These are phyloP conservation scores for Talaromyces proteolyticus DNA, from an alignment of 495 filamentous ascomycete genomes.

Conservation along the genomic window DNA sequence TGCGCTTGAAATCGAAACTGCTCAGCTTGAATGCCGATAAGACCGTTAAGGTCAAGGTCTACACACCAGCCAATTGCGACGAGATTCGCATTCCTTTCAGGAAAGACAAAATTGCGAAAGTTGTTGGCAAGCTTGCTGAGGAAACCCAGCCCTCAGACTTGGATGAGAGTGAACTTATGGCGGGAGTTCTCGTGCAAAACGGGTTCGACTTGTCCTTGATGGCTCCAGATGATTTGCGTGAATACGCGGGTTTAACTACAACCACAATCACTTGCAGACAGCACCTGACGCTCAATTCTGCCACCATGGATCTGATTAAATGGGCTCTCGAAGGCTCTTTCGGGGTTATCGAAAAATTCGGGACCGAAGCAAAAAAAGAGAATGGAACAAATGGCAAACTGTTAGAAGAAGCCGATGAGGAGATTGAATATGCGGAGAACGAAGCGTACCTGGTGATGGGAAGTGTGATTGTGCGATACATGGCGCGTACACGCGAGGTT, in stretches of 20 bases:
- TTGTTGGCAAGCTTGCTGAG: slow-evolving; percentile 87
- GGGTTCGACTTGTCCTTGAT: slow-evolving; percentile 95
- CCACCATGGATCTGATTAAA: slow-evolving; percentile 82
- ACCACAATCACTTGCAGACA: slow-evolving; percentile 91
- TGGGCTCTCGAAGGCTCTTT: slow-evolving; percentile 96
- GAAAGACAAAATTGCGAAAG: slow-evolving; percentile 92
- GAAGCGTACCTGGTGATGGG: slow-evolving; percentile 82
- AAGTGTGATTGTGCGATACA: slow-evolving; percentile 69
- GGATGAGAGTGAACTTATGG: slow-evolving; percentile 55
- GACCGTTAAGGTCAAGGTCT: slow-evolving; percentile 77
- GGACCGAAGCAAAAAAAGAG: slow-evolving; percentile 28
- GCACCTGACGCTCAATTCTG: slow-evolving; percentile 74
- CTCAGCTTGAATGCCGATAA: slow-evolving; percentile 85
- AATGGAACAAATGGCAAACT: slow-evolving; percentile 28
- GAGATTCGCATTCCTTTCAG: slow-evolving; percentile 93
- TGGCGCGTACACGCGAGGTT: slow-evolving; percentile 62
- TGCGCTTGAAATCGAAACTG: slow-evolving; percentile 87
- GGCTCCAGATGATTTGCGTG: slow-evolving; percentile 90
- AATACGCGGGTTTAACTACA: slow-evolving; percentile 92
- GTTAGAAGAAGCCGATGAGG: slow-evolving; percentile 45
- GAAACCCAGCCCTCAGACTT: slow-evolving; percentile 57
- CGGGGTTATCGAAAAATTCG: slow-evolving; percentile 71
- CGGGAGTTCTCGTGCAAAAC: slow-evolving; percentile 90
- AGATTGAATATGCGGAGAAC: slow-evolving; percentile 33
- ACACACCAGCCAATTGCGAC: slow-evolving; percentile 88